Conservation (phyloP, 805 yeast genomes). For the Hanseniaspora valbyensis region DNA sequence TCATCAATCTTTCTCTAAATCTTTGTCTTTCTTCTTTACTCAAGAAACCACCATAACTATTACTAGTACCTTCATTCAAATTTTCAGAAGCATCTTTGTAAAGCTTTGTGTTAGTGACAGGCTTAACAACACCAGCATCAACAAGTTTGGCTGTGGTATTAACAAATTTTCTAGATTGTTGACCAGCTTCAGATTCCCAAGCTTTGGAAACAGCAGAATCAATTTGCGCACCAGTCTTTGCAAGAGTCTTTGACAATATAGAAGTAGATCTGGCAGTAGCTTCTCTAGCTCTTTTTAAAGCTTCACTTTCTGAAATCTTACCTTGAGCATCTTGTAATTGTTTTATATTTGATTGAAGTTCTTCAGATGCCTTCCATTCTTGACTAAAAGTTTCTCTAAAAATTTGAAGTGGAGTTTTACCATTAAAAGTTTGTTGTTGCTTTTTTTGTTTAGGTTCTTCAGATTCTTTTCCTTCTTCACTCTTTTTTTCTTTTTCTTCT, state of each 20-base stretch:
- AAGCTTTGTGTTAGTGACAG: slow-evolving; percentile 79
- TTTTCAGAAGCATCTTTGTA: slow-evolving; percentile 82
- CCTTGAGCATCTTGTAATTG: slow-evolving; percentile 95
- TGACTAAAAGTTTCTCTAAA: slow-evolving; percentile 82
- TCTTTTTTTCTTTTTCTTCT: background rate
- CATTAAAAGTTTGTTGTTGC: slow-evolving; percentile 20
- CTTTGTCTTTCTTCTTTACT: slow-evolving; percentile 68
- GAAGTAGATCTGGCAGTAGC: slow-evolving; percentile 76
- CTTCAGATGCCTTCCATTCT: slow-evolving; percentile 85
- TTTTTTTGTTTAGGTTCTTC: background rate
- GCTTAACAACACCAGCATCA: slow-evolving; percentile 79
- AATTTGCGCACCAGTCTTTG: slow-evolving; percentile 85
- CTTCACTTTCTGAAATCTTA: slow-evolving; percentile 83
- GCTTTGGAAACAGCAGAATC: slow-evolving; percentile 84
- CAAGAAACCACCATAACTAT: slow-evolving; percentile 86
- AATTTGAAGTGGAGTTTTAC: slow-evolving; percentile 75
- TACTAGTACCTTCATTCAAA: slow-evolving; percentile 82
- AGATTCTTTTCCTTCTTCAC: background rate
- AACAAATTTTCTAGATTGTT: slow-evolving; percentile 79
- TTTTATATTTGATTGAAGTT: slow-evolving; percentile 83
- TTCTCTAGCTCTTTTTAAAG: slow-evolving; percentile 83
- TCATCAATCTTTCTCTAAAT: slow-evolving; percentile 50
- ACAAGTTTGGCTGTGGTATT: slow-evolving; percentile 69
- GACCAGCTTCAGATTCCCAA: slow-evolving; percentile 92
- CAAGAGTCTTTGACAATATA: slow-evolving; percentile 61